Base-by-base conservation (phyloP, 225 moss, liverwort and hornwort species). In the Physcomitrium patens region DNA sequence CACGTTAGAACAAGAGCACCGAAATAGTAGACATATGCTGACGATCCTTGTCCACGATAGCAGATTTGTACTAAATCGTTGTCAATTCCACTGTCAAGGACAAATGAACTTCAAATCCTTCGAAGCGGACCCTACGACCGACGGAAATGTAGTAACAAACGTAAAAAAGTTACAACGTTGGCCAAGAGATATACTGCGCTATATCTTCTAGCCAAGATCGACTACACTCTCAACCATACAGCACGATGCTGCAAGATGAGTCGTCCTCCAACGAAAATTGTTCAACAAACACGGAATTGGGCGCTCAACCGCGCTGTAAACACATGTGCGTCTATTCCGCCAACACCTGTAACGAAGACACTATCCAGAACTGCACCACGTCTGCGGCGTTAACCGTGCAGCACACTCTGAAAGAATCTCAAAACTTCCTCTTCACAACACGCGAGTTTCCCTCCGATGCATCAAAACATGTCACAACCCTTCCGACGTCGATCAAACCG, bases 131-230 rank as follows among this genome's bases (percentile, higher is more conserved):
- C 49, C 54, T 65, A 51, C 2, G 26, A 5, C 10, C 8, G 31
- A 37, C 31, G 5, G 31, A 37, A 4, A 7, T 2, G 7, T 7
- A 37, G 31, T 37, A 37, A 4, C 7, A 4, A 37, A 7, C 31
- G 31, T 37, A 56, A 8, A 47, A 23, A n/a, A 12, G 45, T 55
- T 2, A 49, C 12, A 26, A 62, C 56, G 60, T 13, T 77, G 77
- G 70, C 77, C 74, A 74, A 77, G 77, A 70, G 28, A 49, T 70
- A 3, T 1, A 44, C 60, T 74, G 8, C 15, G 47, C 28, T 60
- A 28, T 58, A 31, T 60, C 84, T 65, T 77, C 84, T 28, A 77
- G 84, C 77, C 77, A 27, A 13, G 54, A 69, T 65, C 43, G 15
- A 28, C 70, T 59, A 74, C n/a, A 12, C 19, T 49, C 47, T 65